Base-by-base conservation (phyloP, 1,284 basidiomycete genomes). In the Erythrobasidium hasegawianum region DNA sequence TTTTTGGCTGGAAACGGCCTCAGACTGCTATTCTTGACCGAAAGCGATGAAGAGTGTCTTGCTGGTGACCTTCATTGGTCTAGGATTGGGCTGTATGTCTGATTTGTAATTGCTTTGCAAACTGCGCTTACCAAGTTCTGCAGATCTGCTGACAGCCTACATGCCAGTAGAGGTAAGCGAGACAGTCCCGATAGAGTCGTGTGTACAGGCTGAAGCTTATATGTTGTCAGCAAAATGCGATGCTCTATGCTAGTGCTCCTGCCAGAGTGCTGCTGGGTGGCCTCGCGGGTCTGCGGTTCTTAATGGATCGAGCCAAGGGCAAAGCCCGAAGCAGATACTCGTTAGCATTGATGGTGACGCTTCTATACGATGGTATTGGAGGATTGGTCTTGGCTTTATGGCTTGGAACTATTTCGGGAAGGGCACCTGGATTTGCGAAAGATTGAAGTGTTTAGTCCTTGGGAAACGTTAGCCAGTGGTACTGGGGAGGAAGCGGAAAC, bases 161-260 rank as follows among this genome's bases (percentile, higher is more conserved):
- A 43, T 64, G 13, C 61, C 61, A 10, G 18, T 43, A 16, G 61
- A 64, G 52, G 61, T 64, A 18, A 43, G 18, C 11, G n/a, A n/a
- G n/a, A n/a, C n/a, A n/a, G n/a, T n/a, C n/a, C n/a, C n/a, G n/a
- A n/a, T n/a, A n/a, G n/a, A n/a, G n/a, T n/a, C n/a, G n/a, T n/a
- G n/a, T n/a, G n/a, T 18, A 18, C 43, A 20, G 13, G 45, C 43
- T 50, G 43, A 33, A n/a, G 20, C n/a, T 27, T 10, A 13, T 45
- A 10, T 14, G 18, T 11, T 24, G 14, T 9, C 39, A 64, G 54
- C 16, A 40, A 13, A 64, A 64, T 20, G 61, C 52, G n/a, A 56
- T 64, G 29, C 61, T 64, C 18, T 53, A 64, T 49, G 61, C 61
- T 9, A 64, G 61, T 43, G 61, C 41, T 13, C 61, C 54, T 16